Base-by-base conservation (phyloP, 2,329 filamentous ascomycete genomes). In the Botrytis medusae region DNA sequence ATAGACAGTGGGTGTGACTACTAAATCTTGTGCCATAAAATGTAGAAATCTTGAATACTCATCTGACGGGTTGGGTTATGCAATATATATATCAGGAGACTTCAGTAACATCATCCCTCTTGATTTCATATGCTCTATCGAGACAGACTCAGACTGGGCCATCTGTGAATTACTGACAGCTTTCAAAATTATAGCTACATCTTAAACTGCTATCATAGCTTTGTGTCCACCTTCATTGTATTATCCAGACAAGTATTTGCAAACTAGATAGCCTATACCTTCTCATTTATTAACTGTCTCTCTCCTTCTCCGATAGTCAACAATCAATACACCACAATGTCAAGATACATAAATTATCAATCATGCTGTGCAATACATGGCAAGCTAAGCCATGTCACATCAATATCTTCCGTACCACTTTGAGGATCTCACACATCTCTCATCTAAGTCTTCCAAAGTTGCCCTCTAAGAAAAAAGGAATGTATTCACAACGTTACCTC, bases 141-240 rank as follows among this genome's bases (percentile, higher is more conserved):
- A 57, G 2, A 18, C 14, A 0, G 2, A 18, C 14, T 0, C 51
- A 57, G 7, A 18, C 14, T 4, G 14, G 16, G 18, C 9, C 4
- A 57, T 29, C 25, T 6, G 7, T 18, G 1, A 14, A 29, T 57
- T 9, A 6, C n/a, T 8, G 3, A 29, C 14, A 57, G 51, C 16
- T 57, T 29, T 8, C 8, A 6, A 18, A 9, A 1, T 29, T 8
- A 29, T 57, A 2, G 7, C 12, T 57, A 6, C 2, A 1, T 57
- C 12, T 57, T 18, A n/a, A 9, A 29, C 14, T 18, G 7, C n/a
- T 18, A 9, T 18, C 8, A 29, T 32, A 16, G 2, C n/a, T 18
- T 57, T 57, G n/a, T 18, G 29, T 29, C 16, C 2, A 18, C 12
- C 14, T 57, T 29, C 1, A 29, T 16, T 18, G 2, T 57, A 7